Evolutionary conservation across 257 asterid genomes (phyloP).

Genomic region (Petrea volubilis): DNA sequence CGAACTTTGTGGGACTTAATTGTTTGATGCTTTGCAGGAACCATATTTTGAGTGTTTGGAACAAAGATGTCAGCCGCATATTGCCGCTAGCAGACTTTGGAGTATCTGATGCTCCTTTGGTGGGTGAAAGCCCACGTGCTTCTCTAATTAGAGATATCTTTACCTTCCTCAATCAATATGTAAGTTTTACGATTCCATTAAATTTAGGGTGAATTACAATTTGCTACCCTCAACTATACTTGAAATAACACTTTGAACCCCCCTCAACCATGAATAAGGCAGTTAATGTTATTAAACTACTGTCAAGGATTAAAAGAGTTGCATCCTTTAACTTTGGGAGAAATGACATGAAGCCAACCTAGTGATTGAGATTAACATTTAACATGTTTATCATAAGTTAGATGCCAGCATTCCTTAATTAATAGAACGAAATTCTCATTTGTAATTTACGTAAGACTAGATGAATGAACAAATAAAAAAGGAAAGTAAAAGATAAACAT

Average conservation of each 20-base stretch:
- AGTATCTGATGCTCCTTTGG: conserved; percentile 52
- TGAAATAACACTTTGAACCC: neutral
- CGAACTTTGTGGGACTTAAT: conserved; percentile 27
- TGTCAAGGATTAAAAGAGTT: neutral
- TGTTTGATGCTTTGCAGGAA: conserved; percentile 64
- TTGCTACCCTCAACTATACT: neutral
- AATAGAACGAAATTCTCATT: conserved; percentile 9
- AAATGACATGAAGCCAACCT: neutral
- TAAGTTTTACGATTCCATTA: conserved; percentile 47
- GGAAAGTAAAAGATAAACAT: neutral
- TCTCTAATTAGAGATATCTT: conserved; percentile 76
- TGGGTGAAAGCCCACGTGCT: conserved; percentile 56
- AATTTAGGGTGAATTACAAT: conserved; percentile 4
- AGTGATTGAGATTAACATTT: neutral
- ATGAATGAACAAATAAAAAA: neutral
- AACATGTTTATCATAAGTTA: neutral
- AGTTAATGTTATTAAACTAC: neutral
- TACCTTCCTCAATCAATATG: conserved; percentile 86
- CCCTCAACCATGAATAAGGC: neutral
- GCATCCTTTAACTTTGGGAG: neutral
- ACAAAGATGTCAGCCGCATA: conserved; percentile 87
- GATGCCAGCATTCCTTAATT: neutral
- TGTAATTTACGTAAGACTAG: neutral
- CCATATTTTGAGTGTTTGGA: conserved; percentile 82
- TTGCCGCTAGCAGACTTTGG: conserved; percentile 81